phyloP scores from a whole-genome alignment of 2,329 filamentous ascomycete genomes.

The Cercospora nicotianae region DNA sequence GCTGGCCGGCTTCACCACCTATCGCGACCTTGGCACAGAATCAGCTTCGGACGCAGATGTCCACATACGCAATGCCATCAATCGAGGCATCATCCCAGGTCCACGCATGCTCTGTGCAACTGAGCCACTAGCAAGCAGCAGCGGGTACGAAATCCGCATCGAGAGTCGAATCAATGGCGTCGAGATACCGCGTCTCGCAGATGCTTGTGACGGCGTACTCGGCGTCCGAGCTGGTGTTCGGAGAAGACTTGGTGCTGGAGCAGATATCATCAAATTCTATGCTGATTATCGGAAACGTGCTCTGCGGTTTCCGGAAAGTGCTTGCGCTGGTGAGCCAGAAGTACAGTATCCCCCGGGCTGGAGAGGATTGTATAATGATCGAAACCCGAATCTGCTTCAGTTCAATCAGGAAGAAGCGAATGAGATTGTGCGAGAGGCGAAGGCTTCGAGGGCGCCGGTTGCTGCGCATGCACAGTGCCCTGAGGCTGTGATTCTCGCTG shows the following conservation, averaged over 20 bases:
- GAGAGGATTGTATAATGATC: slow-evolving; percentile 21
- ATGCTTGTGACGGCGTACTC: slow-evolving; percentile 49
- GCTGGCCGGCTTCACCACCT: slow-evolving; percentile 60
- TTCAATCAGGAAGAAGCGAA: slow-evolving; percentile 36
- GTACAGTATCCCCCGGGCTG: slow-evolving; percentile 29
- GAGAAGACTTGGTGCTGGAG: slow-evolving; percentile 36
- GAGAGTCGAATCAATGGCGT: slow-evolving; percentile 45
- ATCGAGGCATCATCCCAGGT: slow-evolving; percentile 55
- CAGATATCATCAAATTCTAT: slow-evolving; percentile 40
- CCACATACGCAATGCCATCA: slow-evolving; percentile 55
- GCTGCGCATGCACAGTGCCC: slow-evolving; percentile 35
- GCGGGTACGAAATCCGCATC: slow-evolving; percentile 50
- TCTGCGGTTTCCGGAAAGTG: slow-evolving; percentile 31
- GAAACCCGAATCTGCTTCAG: slow-evolving; percentile 33
- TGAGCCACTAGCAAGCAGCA: slow-evolving; percentile 51
- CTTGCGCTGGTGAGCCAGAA: slow-evolving; percentile 33
- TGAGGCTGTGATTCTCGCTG: slow-evolving; percentile 37
- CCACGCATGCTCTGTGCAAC: slow-evolving; percentile 59
- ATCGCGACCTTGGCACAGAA: slow-evolving; percentile 58
- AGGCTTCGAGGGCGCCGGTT: slow-evolving; percentile 31
- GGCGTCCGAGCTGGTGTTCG: slow-evolving; percentile 42
- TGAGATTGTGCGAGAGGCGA: slow-evolving; percentile 36
- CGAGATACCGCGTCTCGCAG: slow-evolving; percentile 27
- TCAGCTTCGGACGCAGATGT: slow-evolving; percentile 53
- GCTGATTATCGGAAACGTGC: slow-evolving; percentile 37